Evolutionary conservation across 768 basidiomycete species (phyloP).

Genomic region (Exsudoporus frostii): DNA sequence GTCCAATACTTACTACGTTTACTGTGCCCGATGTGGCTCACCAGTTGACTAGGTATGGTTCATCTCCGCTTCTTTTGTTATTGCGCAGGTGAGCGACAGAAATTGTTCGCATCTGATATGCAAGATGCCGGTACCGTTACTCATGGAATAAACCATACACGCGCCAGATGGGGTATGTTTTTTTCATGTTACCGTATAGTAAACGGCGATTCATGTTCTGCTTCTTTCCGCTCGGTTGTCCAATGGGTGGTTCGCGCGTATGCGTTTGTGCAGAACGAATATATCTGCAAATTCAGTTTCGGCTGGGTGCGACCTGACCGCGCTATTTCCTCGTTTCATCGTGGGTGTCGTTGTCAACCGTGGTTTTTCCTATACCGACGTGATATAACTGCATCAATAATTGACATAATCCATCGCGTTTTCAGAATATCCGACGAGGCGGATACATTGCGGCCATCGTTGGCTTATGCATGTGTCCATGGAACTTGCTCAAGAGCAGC

Average conservation of each 20-base stretch:
- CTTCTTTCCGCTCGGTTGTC: conserved; percentile 1
- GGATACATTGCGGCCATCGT: conserved; percentile 81
- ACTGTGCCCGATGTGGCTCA: conserved; percentile 10
- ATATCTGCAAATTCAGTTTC: conserved; percentile 82
- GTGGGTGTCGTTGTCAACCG: conserved; percentile 35
- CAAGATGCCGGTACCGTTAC: conserved; percentile 9
- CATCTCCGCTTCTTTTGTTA: conserved; percentile 74
- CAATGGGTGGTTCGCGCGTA: conserved; percentile 3
- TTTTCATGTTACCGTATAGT: not conserved
- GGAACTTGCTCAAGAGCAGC: conserved; percentile 71
- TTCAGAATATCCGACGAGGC: conserved; percentile 76
- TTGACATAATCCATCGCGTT: not conserved
- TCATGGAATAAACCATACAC: conserved; percentile 1
- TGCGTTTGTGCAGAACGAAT: conserved; percentile 50
- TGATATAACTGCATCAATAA: conserved; percentile 1
- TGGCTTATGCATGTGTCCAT: conserved; percentile 72
- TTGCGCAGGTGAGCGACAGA: conserved; percentile 54
- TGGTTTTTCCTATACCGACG: not conserved
- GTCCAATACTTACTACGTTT: conserved; percentile 7
- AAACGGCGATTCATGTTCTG: conserved; percentile 17
- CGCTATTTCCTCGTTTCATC: conserved; percentile 73
- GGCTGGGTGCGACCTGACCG: conserved; percentile 80
- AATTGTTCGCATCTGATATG: not conserved
- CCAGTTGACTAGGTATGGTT: conserved; percentile 58
- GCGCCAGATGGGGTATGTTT: conserved; percentile 28